phyloP scores from a whole-genome alignment of 495 filamentous ascomycete species.

The Trichoderma virens region DNA sequence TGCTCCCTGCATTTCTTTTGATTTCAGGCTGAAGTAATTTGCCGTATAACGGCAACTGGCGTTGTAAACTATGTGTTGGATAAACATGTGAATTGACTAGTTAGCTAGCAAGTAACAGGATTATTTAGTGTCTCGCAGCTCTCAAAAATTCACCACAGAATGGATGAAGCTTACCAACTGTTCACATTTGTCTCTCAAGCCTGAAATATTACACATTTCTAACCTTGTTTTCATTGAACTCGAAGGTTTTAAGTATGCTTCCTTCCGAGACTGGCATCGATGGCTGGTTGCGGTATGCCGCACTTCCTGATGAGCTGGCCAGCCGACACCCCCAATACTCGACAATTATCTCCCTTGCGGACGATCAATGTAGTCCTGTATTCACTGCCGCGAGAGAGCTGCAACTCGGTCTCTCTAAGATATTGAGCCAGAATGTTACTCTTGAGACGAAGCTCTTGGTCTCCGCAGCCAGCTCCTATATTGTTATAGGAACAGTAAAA shows the following conservation, averaged over 20 bases:
- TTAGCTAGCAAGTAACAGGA: background rate
- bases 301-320: background rate
- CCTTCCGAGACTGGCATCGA: background rate
- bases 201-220: background rate
- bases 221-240: background rate
- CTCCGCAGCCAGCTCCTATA: background rate
- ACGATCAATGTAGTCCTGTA: background rate
- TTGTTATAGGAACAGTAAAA: background rate
- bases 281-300: background rate
- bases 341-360: background rate
- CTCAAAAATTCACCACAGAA: background rate
- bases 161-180: background rate
- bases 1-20: background rate
- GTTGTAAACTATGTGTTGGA: background rate
- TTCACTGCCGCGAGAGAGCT: background rate
- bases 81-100: background rate
- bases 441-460: background rate
- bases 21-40: background rate
- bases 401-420: background rate
- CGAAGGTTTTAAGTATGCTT: background rate
- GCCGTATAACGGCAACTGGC: background rate
- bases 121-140: background rate
- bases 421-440: background rate
- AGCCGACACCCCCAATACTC: background rate
- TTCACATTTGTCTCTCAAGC: background rate